Base-by-base conservation (phyloP, 1,139 yeast species). In the Pichia sp. region DNA sequence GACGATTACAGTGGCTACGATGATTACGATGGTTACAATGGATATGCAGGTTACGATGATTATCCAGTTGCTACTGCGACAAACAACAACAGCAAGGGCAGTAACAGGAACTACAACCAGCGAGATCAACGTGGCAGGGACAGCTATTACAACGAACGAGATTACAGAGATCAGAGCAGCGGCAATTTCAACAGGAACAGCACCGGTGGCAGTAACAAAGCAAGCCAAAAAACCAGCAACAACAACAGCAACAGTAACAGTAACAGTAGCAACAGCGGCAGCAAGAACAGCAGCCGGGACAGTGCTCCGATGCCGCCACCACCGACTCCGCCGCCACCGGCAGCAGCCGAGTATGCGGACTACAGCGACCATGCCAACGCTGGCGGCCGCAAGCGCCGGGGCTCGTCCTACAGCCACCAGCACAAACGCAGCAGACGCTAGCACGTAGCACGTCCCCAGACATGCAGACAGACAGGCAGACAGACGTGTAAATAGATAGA, bases 261-360 rank as follows among this genome's bases (percentile, higher is more conserved):
- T 18, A 20, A 31, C 28, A 21, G 14, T 35, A 28, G 15, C 39
- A 34, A 5, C 34, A 18, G 9, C 24, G 10, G 14, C 30, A 8
- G 15, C 28, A 14, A 7, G 10, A 22, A 10, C 28, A 11, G 30
- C 6, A 15, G 6, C 30, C n/a, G 30, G n/a, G 28, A 14, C 32
- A 10, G 15, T n/a, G n/a, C n/a, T n/a, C 17, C 51, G 6, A 42
- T 49, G 7, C 45, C 50, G 14, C 35, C 44, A 4, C 46, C 50
- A 14, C 47, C 45, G 14, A 46, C 51, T 3, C 39, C 49, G 5
- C 45, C 50, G 12, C 42, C 44, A 25, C 46, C 46, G 23, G 17
- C 11, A 4, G 40, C 42, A 5, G 35, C 48, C 4, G 53, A 59
- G n/a, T 47, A 55, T n/a, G 19, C 28, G 9, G 30, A n/a, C 12